These are phyloP conservation scores for Hortiboletus flavorubellus DNA, from an alignment of 768 basidiomycete genomes.

Conservation along the genomic window DNA sequence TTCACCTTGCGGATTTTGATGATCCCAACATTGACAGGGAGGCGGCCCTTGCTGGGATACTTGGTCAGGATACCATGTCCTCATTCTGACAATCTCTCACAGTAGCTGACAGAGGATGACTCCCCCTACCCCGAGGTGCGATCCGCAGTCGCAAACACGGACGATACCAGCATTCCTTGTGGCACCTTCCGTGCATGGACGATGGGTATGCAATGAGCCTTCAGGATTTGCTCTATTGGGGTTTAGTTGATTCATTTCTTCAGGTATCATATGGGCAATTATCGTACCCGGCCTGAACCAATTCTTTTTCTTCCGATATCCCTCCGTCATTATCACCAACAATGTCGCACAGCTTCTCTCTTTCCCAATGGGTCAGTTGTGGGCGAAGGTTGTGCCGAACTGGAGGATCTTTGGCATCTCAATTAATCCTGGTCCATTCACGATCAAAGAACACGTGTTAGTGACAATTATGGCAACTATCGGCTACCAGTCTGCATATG, in stretches of 20 bases:
- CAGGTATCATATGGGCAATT: conserved; percentile 50
- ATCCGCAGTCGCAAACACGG: conserved; percentile 71
- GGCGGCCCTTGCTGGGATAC: conserved; percentile 23
- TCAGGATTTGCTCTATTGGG: background rate
- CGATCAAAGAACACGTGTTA: conserved; percentile 71
- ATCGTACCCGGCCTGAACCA: conserved; percentile 73
- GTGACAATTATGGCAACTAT: conserved; percentile 67
- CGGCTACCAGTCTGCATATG: conserved; percentile 28
- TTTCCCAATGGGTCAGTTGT: conserved; percentile 64
- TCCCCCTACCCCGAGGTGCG: conserved; percentile 85
- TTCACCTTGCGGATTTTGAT: conserved; percentile 28
- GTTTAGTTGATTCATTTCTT: background rate
- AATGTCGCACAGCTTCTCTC: conserved; percentile 72
- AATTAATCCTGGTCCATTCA: conserved; percentile 75
- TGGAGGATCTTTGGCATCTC: conserved; percentile 53
- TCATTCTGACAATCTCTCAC: conserved; percentile 16
- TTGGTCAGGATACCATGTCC: conserved; percentile 16
- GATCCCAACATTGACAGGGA: conserved; percentile 38
- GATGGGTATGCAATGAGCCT: conserved; percentile 35
- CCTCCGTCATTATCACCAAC: conserved; percentile 39
- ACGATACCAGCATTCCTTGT: conserved; percentile 63
- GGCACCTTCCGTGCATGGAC: conserved; percentile 60
- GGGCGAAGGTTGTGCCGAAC: conserved; percentile 53
- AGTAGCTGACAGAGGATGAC: conserved; percentile 50
- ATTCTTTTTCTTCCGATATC: conserved; percentile 73